These are phyloP conservation scores for Hysterium pulicare DNA, from an alignment of 2,329 filamentous ascomycete genomes.

Conservation along the genomic window DNA sequence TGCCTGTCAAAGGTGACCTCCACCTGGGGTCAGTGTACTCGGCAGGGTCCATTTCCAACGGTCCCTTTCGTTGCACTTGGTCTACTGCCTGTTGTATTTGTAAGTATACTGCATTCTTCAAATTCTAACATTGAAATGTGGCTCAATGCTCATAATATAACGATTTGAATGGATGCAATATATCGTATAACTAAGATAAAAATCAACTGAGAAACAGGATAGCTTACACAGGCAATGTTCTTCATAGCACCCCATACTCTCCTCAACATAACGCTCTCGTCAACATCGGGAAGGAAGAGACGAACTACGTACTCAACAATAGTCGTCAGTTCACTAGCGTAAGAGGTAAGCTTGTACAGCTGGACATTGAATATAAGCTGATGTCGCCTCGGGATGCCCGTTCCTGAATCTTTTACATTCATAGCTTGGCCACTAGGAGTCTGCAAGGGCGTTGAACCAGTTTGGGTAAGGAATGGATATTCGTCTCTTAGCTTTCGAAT, in stretches of 20 bases:
- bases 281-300: constrained; percentile 22
- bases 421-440: not conserved
- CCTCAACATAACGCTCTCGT: constrained; percentile 17
- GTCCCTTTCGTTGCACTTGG: constrained; percentile 4
- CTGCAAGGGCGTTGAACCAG: too few species aligned
- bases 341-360: constrained; percentile 9
- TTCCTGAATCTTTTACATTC: not conserved
- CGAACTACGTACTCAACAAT: constrained; percentile 14
- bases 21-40: constrained; percentile 10
- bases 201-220: too few species aligned
- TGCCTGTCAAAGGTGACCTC: constrained; percentile 6
- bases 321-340: constrained; percentile 11
- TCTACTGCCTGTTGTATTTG: not conserved
- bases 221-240: constrained; percentile 11
- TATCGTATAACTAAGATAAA: too few species aligned
- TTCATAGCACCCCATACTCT: constrained; percentile 26
- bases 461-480: constrained; percentile 5
- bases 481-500: constrained; percentile 6
- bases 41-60: constrained; percentile 3
- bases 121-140: too few species aligned
- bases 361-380: constrained; percentile 14
- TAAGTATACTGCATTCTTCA: too few species aligned
- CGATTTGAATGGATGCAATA: too few species aligned
- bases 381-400: constrained; percentile 7
- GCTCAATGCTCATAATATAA: too few species aligned